Percentiles rank a stretch among this genome's conserved stretches.
These are phyloP conservation scores for Tolypocladium tundrense DNA, from an alignment of 2,329 filamentous ascomycete genomes.

Conservation along the genomic window DNA sequence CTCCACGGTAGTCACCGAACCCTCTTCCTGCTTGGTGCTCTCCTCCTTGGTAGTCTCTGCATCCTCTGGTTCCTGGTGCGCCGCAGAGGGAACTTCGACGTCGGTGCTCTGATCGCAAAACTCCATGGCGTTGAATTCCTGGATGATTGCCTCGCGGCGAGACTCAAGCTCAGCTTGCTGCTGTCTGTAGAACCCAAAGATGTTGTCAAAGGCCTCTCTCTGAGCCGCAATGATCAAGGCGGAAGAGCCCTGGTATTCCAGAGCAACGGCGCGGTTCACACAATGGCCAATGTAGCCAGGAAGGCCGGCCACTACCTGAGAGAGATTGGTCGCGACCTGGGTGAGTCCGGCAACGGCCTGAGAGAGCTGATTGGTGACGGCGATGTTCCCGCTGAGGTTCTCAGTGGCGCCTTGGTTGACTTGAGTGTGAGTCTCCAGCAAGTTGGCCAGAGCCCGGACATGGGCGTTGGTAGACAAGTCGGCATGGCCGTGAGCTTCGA, in stretches of 20 bases:
- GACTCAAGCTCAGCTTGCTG: conserved; percentile 9
- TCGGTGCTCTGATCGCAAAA: neutral
- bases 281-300: conserved; percentile 11
- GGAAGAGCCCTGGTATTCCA: conserved; percentile 1
- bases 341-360: neutral
- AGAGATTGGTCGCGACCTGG: neutral
- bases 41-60: neutral
- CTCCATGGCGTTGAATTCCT: neutral
- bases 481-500: conserved; percentile 8
- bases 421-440: neutral
- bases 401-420: conserved; percentile 5
- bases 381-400: conserved; percentile 7
- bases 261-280: conserved; percentile 10
- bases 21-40: neutral
- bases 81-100: neutral
- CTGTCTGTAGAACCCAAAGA: conserved; percentile 3
- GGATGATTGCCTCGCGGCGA: neutral
- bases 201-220: neutral
- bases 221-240: neutral
- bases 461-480: conserved; percentile 4
- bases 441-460: neutral
- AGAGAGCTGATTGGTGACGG: neutral
- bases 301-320: neutral
- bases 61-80: neutral
- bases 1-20: too few relatives aligned